Percentiles rank a stretch among this genome's conserved stretches.
Conservation (phyloP, 2,329 filamentous ascomycete genomes). For the Pestalotiopsis sp. region DNA sequence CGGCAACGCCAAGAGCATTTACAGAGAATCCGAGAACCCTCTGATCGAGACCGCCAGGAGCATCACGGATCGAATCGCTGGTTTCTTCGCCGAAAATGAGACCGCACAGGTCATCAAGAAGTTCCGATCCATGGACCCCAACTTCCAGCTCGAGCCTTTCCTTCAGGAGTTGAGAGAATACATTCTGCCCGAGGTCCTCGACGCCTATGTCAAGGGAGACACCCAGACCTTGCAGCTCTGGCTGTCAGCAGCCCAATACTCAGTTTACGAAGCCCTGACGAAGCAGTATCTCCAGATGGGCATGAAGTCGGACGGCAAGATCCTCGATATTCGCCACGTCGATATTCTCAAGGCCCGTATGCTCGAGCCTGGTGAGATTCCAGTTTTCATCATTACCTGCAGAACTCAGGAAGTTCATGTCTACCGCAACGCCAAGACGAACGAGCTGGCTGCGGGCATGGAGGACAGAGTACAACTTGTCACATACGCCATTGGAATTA, state of each 20-base stretch:
- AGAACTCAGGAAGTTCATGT: slow-evolving; percentile 97
- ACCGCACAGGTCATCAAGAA: slow-evolving; percentile 97
- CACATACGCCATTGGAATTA: slow-evolving; percentile 97
- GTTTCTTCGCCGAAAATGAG: slow-evolving; percentile 98
- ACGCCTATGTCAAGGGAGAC: slow-evolving; percentile 97
- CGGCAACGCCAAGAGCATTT: slow-evolving; percentile 82
- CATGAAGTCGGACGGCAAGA: slow-evolving; percentile 91
- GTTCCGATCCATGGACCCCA: slow-evolving; percentile 93
- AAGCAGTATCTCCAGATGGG: slow-evolving; percentile 95
- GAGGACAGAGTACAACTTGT: slow-evolving; percentile 98
- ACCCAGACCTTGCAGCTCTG: slow-evolving; percentile 88
- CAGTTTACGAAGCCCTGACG: slow-evolving; percentile 93
- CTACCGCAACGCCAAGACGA: slow-evolving; percentile 88
- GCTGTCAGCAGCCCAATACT: slow-evolving; percentile 95
- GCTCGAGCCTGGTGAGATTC: slow-evolving; percentile 83
- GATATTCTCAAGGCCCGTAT: slow-evolving; percentile 83
- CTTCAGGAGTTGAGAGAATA: slow-evolving; percentile 95
- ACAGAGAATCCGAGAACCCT: slow-evolving; percentile 97
- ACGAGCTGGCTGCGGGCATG: slow-evolving; percentile 91
- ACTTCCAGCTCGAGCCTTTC: slow-evolving; percentile 94
- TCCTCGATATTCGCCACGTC: slow-evolving; percentile 92
- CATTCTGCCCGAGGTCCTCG: slow-evolving; percentile 93
- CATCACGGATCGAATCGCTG: slow-evolving; percentile 89
- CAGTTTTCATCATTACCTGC: slow-evolving; percentile 96
- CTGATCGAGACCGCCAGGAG: slow-evolving; percentile 89